phyloP scores from a whole-genome alignment of 305 asterid species.

The Fraxinus platypoda region DNA sequence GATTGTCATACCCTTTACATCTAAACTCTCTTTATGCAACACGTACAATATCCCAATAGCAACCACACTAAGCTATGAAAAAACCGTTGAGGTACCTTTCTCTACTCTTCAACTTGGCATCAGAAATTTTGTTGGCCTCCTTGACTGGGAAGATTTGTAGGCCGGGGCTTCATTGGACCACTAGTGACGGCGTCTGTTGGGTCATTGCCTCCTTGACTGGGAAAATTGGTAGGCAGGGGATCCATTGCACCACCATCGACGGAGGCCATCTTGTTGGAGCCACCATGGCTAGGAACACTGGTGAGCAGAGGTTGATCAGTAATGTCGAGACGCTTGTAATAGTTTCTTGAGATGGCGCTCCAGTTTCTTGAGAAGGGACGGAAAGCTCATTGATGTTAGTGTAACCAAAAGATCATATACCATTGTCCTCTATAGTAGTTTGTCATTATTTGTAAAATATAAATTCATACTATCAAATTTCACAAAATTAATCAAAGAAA shows the following conservation, averaged over 20 bases:
- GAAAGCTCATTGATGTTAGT: not conserved
- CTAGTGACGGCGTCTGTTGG: not conserved
- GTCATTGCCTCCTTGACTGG: not conserved
- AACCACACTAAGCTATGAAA: not conserved
- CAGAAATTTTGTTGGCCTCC: constrained; percentile 4
- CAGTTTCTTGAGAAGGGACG: not conserved
- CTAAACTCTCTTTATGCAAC: not conserved
- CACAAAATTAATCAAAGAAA: not conserved
- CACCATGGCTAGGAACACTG: not conserved
- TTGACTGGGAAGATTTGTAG: not conserved
- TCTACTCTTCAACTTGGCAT: not conserved
- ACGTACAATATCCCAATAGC: not conserved
- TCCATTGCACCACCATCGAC: not conserved
- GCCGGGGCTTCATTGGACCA: not conserved
- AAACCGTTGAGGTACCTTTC: not conserved
- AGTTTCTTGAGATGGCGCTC: not conserved
- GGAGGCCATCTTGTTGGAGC: not conserved
- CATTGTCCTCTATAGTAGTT: not conserved
- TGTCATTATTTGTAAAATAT: not conserved
- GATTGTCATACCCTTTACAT: not conserved
- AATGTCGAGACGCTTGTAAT: not conserved
- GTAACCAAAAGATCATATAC: not conserved
- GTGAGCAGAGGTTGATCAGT: not conserved
- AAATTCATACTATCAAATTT: not conserved
- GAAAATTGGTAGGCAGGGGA: not conserved